phyloP scores from a whole-genome alignment of 2,329 filamentous ascomycete species.

The Colletotrichum sp. region DNA sequence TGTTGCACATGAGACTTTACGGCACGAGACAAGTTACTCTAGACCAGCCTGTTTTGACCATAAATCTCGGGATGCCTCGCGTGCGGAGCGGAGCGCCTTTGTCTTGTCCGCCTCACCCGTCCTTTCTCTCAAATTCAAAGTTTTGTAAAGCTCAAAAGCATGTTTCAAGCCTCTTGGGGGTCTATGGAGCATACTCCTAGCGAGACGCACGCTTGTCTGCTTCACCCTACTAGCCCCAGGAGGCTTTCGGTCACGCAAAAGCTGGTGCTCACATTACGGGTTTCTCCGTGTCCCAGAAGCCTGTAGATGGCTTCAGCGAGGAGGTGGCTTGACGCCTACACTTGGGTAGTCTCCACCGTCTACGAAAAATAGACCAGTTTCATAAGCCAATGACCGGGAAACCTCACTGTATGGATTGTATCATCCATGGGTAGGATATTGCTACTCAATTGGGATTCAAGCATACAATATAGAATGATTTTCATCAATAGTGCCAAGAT shows the following conservation, averaged over 20 bases:
- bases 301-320: background rate
- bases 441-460: background rate
- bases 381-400: background rate
- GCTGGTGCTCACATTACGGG: background rate
- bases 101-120: background rate
- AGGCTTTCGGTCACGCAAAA: background rate
- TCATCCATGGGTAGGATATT: background rate
- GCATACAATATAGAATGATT: background rate
- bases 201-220: background rate
- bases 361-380: background rate
- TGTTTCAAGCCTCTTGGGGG: background rate
- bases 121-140: background rate
- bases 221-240: background rate
- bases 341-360: background rate
- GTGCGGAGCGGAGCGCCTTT: no score
- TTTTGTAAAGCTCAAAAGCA: background rate
- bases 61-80: fast-evolving
- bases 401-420: background rate
- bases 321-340: background rate
- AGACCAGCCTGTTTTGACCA: background rate
- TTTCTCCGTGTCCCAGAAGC: background rate
- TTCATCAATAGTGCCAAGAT: background rate
- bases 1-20: background rate
- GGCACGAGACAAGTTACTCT: background rate
- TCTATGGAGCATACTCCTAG: background rate